phyloP scores from a whole-genome alignment of 371 early-diverging fungal species.

The Smittium culicis region DNA sequence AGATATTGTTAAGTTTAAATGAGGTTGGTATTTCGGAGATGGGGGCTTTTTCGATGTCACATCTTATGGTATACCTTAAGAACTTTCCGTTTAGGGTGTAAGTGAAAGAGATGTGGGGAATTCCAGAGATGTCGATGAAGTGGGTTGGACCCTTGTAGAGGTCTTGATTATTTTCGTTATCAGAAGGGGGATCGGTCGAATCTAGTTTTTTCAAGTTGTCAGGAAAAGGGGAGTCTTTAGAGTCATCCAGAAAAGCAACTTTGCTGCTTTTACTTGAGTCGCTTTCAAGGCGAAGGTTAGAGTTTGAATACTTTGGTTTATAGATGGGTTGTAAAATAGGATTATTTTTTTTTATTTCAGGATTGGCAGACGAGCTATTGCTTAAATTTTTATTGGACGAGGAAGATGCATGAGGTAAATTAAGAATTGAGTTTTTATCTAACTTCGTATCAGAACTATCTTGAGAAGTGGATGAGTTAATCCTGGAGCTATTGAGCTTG shows the following conservation, averaged over 20 bases:
- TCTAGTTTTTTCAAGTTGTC: not conserved
- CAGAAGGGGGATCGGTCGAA: not conserved
- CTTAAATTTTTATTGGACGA: not conserved
- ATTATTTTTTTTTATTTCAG: no score
- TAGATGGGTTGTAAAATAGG: not conserved
- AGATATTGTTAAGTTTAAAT: constrained; percentile 30
- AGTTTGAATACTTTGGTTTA: not conserved
- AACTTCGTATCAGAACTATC: not conserved
- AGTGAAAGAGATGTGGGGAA: constrained; percentile 25
- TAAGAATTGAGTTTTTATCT: not conserved
- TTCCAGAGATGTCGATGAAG: constrained; percentile 16
- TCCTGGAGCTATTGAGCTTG: not conserved
- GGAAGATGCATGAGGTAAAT: not conserved
- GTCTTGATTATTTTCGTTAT: constrained; percentile 1
- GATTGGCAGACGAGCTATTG: not conserved
- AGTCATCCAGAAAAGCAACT: no score
- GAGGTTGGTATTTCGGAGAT: constrained; percentile 20
- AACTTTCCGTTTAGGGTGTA: constrained; percentile 32
- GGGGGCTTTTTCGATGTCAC: constrained; percentile 29
- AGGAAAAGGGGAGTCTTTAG: not conserved
- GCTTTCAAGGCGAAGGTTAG: not conserved
- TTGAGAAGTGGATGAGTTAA: not conserved
- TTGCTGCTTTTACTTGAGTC: not conserved
- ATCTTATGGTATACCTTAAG: constrained; percentile 23
- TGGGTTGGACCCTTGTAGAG: constrained; percentile 8